Evolutionary conservation across 2,329 filamentous ascomycete genomes (phyloP).

Genomic region (Ophiocordyceps camponoti-rufipedis): DNA sequence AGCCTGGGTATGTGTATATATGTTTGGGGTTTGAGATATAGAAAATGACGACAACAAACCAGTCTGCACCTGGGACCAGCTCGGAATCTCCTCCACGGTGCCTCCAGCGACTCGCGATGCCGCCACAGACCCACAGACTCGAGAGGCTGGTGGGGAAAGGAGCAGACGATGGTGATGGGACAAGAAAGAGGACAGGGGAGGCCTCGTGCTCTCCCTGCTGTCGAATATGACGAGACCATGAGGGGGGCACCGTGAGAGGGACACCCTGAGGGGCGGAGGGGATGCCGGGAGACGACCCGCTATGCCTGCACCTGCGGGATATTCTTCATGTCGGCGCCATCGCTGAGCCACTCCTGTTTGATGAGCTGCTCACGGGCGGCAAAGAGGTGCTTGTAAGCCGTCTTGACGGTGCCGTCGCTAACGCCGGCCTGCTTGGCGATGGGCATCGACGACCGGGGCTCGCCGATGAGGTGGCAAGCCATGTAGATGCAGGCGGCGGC

Average conservation of each 20-base stretch:
- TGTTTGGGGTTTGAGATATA: constrained; percentile 39
- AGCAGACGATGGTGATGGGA: too few species aligned
- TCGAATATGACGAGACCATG: not conserved
- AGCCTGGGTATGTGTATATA: constrained; percentile 10
- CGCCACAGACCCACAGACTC: not conserved
- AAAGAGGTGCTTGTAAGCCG: constrained; percentile 81
- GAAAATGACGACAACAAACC: not conserved
- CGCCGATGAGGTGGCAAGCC: constrained; percentile 71
- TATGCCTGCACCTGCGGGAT: constrained; percentile 35
- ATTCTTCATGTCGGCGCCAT: constrained; percentile 52
- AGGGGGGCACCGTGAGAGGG: not conserved
- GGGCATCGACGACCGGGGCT: constrained; percentile 64
- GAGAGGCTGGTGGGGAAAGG: not conserved
- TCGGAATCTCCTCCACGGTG: not conserved
- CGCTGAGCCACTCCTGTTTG: constrained; percentile 54
- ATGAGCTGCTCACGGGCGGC: constrained; percentile 56
- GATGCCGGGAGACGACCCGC: not conserved
- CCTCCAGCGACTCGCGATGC: not conserved
- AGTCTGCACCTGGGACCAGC: not conserved
- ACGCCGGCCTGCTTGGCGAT: constrained; percentile 75
- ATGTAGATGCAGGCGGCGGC: constrained; percentile 96
- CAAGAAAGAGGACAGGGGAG: too few species aligned
- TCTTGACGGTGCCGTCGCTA: constrained; percentile 92
- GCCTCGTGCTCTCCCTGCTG: not conserved
- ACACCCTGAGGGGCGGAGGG: too few species aligned